These are phyloP conservation scores for Xylaria telfairii DNA, from an alignment of 495 filamentous ascomycete species.

Conservation along the genomic window DNA sequence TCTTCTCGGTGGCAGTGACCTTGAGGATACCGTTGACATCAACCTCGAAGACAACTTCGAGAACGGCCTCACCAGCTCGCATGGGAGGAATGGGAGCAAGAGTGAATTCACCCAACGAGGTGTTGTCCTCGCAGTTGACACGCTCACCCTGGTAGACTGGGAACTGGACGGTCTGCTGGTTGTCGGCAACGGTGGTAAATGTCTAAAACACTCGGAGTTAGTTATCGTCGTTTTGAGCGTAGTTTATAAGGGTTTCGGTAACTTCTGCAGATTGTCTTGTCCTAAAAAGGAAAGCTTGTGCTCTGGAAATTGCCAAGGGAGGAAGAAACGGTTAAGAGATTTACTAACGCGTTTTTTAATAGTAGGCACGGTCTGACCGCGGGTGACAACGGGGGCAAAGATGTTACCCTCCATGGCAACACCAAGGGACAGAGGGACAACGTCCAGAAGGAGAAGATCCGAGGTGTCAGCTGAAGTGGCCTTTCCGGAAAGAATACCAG, in stretches of 20 bases:
- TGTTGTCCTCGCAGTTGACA: slow-evolving; percentile 99
- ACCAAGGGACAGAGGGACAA: slow-evolving; percentile 96
- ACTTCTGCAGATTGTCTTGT: too few species aligned
- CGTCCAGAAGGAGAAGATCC: slow-evolving; percentile 95
- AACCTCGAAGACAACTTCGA: slow-evolving; percentile 99
- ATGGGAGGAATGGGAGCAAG: slow-evolving; percentile 96
- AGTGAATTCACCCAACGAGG: slow-evolving; percentile 97
- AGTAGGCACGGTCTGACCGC: slow-evolving; percentile 89
- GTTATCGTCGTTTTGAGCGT: too few species aligned
- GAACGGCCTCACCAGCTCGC: slow-evolving; percentile 96
- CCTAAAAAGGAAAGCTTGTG: too few species aligned
- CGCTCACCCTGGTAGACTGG: slow-evolving; percentile 98
- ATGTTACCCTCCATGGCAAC: slow-evolving; percentile 99
- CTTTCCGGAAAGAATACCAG: slow-evolving; percentile 97
- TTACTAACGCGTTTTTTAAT: slow-evolving; percentile 98
- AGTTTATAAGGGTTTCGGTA: too few species aligned
- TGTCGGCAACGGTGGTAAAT: slow-evolving; percentile 98
- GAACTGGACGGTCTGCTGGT: slow-evolving; percentile 97
- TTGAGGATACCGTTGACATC: slow-evolving; percentile 99
- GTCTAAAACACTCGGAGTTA: too few species aligned
- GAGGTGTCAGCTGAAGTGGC: slow-evolving; percentile 93
- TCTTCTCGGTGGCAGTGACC: slow-evolving; percentile 99
- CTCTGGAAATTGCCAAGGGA: too few species aligned
- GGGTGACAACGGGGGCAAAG: slow-evolving; percentile 93
- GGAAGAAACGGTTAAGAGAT: too few species aligned